Conservation (phyloP, 2,329 filamentous ascomycete species). For the Aureobasidium sp. region DNA sequence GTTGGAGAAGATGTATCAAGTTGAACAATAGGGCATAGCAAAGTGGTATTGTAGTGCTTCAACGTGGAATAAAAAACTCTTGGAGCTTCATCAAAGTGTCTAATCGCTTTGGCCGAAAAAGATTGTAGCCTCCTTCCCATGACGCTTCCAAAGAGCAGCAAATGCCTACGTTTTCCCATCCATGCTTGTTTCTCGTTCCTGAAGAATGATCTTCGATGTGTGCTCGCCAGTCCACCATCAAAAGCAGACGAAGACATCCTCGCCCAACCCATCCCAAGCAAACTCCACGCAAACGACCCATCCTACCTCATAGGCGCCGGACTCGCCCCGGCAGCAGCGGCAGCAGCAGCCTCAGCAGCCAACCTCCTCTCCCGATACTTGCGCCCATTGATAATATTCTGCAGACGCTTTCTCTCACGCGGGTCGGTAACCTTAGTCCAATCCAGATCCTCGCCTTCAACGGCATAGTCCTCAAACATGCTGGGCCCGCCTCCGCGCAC, state of each 20-base stretch:
- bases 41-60: not conserved
- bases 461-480: constrained; percentile 27
- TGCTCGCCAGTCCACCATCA: too few species aligned
- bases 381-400: constrained; percentile 35
- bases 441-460: constrained; percentile 34
- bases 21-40: not conserved
- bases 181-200: not conserved
- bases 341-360: constrained; percentile 18
- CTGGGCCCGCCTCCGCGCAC: constrained; percentile 18
- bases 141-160: not conserved
- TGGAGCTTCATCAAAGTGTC: not conserved
- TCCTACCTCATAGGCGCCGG: constrained; percentile 6
- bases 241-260: too few species aligned
- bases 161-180: not conserved
- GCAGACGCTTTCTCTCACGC: constrained; percentile 31
- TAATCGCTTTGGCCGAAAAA: not conserved
- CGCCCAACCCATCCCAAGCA: too few species aligned
- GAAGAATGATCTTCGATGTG: not conserved
- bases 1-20: not conserved
- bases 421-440: constrained; percentile 34
- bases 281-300: not conserved
- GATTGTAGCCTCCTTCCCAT: not conserved
- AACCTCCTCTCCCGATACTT: constrained; percentile 33
- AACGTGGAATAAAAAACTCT: too few species aligned
- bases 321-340: not conserved